Evolutionary conservation across 192 early-diverging fungal genomes (phyloP).

Genomic region (Rhizophagus sp.): DNA sequence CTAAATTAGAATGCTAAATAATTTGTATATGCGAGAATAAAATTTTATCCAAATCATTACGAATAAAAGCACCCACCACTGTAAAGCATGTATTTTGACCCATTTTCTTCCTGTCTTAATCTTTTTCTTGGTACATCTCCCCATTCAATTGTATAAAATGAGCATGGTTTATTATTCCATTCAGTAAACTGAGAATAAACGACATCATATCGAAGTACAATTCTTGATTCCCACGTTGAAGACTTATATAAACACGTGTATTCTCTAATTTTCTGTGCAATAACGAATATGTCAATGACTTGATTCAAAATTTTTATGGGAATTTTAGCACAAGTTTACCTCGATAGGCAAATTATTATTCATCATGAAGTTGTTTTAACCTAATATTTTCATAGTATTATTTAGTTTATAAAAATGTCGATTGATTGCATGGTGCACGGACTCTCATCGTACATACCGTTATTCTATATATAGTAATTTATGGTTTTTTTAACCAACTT

Average conservation of each 20-base stretch:
- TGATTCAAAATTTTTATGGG: too few relatives aligned
- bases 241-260: neutral
- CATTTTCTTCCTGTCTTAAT: neutral
- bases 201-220: neutral
- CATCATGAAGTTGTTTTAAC: neutral
- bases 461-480: too few relatives aligned
- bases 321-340: neutral
- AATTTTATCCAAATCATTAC: neutral
- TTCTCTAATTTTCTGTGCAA: neutral
- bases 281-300: neutral
- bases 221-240: neutral
- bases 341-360: neutral
- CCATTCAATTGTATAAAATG: constrained; percentile 6
- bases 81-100: neutral
- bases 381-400: neutral
- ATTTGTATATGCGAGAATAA: neutral
- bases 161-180: neutral
- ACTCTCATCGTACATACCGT: neutral
- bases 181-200: constrained; percentile 1
- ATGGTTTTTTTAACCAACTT: neutral
- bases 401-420: neutral
- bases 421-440: neutral
- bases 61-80: neutral
- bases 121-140: neutral
- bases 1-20: neutral